Evolutionary conservation across 2,329 filamentous ascomycete genomes (phyloP), one percentile per base, ranked within the genome.

Genomic region (Byssothecium circinans): DNA sequence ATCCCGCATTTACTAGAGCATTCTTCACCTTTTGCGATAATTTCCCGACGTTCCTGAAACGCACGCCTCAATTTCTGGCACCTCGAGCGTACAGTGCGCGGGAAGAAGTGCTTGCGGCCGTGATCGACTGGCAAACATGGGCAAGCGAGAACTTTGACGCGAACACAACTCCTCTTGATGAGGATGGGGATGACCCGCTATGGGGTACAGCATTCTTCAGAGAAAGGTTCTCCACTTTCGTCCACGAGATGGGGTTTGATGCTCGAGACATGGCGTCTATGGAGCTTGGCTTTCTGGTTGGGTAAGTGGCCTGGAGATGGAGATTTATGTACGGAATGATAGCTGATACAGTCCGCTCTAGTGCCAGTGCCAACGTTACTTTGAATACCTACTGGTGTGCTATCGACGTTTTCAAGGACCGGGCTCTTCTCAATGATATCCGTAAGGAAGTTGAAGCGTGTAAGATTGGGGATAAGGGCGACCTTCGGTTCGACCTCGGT

Each of bases 381-480:
- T 29, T 41, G 12, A 43, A 35, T 36, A 47, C 46, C 1, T 49
- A 43, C 22, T 69, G 63, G 61, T 52, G 42, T 15, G 40, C 65
- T 6, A 41, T 66, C 7, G 63, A 70, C n/a, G 47, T 47, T 2
- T 53, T 67, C 22, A 30, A 42, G 10, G 49, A 62, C 15, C 50
- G 54, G 4, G 30, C 30, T 1, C 55, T 68, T 29, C 47, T 53
- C n/a, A 12, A 30, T 4, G 30, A 33, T 17, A 22, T 54, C 27
- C 41, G 45, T 17, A 37, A 25, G 18, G 49, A 47, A 40, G 49
- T 51, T 17, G 8, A 36, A 32, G 33, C 27, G 15, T 51, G 39
- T 22, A 47, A 39, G 12, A 17, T 22, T 17, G 39, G 25, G 19
- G 33, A 41, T n/a, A 34, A 25, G n/a, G 36, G 17, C 17, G 52